Base-by-base conservation (phyloP, 176 grass and related monocot genomes). In the Typha latifolia region DNA sequence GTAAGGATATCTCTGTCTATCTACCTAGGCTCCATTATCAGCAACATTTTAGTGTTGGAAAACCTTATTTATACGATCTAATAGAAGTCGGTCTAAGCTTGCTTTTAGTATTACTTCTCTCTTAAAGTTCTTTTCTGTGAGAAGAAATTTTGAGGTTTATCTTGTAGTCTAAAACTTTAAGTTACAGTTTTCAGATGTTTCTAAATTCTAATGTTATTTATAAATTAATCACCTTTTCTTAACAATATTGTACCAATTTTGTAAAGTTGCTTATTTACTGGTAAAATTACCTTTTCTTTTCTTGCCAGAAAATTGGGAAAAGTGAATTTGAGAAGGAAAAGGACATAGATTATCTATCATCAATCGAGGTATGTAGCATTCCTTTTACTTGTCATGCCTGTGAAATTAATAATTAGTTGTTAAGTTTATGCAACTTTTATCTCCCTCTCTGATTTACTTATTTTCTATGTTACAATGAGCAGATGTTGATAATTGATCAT, bases 311-410 rank as follows among this genome's bases (percentile, higher is more conserved):
- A 89, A 91, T 96, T 64, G 85, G 87, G 32, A 88, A 90, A 83
- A 67, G 57, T 50, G 84, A 84, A 71, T 66, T 48, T 88, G 77
- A 72, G 31, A 91, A 96, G 85, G 85, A 88, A 67, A 88, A 86
- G 24, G 88, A 91, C 80, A 84, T 82, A 47, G 93, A 96, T 84
- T 96, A 89, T 78, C 65, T 96, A 59, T 96, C 93, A 16, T 91
- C 93, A 67, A 91, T 96, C 71, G 93, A 96, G 72, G 93, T 96
- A 62, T 74, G 82, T 73, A 57, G 16, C 19, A 7, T 57, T 18
- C 52, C 52, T 20, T 57, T 57, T 20, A 20, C 5, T 20, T 57
- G 15, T 57, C 52, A 57, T 20, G n/a, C 13, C 16, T 18, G 52
- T 18, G 52, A 57, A 57, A 57, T 57, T 18, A 8, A 20, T n/a